Evolutionary conservation across 495 filamentous ascomycete species (phyloP).

Genomic region (Oidiodendron maius): DNA sequence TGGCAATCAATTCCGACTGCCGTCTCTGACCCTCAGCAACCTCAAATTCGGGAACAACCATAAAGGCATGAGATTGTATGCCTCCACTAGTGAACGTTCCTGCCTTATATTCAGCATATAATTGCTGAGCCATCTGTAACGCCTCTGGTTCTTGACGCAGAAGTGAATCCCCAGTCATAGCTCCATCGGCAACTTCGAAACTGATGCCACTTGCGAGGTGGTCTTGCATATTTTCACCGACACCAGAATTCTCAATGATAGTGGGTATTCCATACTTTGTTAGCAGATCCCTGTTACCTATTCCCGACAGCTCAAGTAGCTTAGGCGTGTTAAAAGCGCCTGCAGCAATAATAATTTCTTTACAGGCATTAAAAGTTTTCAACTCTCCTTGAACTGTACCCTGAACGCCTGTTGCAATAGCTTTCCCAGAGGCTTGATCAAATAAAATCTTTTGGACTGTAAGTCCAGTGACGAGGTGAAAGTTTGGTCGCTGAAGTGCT

Average conservation of each 20-base stretch:
- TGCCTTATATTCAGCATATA: conserved; percentile 12
- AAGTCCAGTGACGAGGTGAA: conserved; percentile 39
- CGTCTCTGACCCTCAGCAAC: background rate
- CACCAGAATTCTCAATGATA: conserved; percentile 61
- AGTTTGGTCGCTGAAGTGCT: conserved; percentile 32
- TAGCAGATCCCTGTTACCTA: conserved; percentile 62
- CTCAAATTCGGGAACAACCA: conserved; percentile 7
- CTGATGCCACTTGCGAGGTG: background rate
- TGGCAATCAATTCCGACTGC: conserved; percentile 4
- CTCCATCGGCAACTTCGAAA: conserved; percentile 9
- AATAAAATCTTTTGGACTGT: conserved; percentile 39
- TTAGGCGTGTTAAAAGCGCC: conserved; percentile 50
- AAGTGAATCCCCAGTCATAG: conserved; percentile 10
- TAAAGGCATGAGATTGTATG: conserved; percentile 17
- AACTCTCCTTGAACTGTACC: conserved; percentile 11
- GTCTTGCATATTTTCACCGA: conserved; percentile 63
- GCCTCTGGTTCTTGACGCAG: conserved; percentile 17
- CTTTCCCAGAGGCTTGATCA: conserved; percentile 20
- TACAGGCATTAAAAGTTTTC: background rate
- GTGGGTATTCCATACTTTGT: conserved; percentile 56
- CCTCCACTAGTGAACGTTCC: conserved; percentile 16
- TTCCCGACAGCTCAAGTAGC: conserved; percentile 66
- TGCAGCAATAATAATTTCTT: conserved; percentile 50
- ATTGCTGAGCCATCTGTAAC: conserved; percentile 7
- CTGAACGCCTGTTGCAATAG: conserved; percentile 30